Evolutionary conservation across 106 monocot species (phyloP).

Genomic region (Dioscorea dumetorum): DNA sequence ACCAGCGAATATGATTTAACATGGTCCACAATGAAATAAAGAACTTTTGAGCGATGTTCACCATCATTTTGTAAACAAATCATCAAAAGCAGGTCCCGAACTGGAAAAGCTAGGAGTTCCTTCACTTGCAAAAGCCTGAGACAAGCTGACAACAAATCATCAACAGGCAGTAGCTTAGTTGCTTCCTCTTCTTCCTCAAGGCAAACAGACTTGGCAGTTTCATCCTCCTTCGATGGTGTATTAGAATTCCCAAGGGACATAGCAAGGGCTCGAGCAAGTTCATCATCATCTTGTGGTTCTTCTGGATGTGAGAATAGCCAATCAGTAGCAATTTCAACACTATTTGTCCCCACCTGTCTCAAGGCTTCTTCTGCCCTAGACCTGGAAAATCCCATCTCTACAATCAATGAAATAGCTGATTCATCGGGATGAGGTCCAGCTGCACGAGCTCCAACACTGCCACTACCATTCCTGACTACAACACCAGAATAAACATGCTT

Average conservation of each 20-base stretch:
- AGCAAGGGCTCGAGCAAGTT: constrained; percentile 96
- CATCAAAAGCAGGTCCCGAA: constrained; percentile 80
- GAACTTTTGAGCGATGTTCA: constrained; percentile 53
- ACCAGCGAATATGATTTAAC: constrained; percentile 37
- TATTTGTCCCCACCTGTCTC: constrained; percentile 89
- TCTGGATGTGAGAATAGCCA: constrained; percentile 98
- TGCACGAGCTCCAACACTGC: constrained; percentile 31
- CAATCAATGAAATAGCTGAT: constrained; percentile 73
- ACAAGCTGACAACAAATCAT: constrained; percentile 81
- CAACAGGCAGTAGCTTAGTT: constrained; percentile 57
- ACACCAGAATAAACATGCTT: constrained; percentile 91
- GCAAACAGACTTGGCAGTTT: constrained; percentile 16
- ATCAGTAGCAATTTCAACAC: constrained; percentile 94
- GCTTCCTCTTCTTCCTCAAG: constrained; percentile 47
- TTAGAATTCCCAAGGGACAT: constrained; percentile 85
- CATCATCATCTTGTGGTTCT: constrained; percentile 97
- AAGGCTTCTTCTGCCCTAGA: constrained; percentile 94
- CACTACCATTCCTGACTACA: constrained; percentile 53
- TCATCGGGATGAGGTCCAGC: constrained; percentile 88
- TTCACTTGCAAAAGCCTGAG: constrained; percentile 65
- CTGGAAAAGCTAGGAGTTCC: constrained; percentile 79
- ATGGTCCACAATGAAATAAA: constrained; percentile 61
- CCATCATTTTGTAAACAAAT: constrained; percentile 83
- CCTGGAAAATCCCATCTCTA: constrained; percentile 95
- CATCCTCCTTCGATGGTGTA: constrained; percentile 42